Evolutionary conservation across 1,284 basidiomycete species (phyloP).

Genomic region (Ceratobasidium theobromae): DNA sequence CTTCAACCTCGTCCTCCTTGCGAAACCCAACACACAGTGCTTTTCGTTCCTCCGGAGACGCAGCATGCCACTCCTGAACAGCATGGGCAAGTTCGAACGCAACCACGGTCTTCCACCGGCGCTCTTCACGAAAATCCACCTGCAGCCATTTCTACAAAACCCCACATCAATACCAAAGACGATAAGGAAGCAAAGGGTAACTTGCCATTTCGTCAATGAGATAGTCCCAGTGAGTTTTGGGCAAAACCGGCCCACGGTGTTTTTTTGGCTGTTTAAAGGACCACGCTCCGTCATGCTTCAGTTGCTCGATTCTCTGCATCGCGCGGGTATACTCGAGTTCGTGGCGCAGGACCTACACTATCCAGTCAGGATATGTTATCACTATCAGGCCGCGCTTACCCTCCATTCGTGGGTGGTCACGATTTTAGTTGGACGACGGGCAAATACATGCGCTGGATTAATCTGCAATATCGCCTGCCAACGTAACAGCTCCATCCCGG

Average conservation of each 20-base stretch:
- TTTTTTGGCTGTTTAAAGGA: constrained; percentile 95
- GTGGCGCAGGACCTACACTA: constrained; percentile 64
- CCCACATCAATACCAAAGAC: not conserved
- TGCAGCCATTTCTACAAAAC: constrained; percentile 88
- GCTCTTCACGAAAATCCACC: constrained; percentile 91
- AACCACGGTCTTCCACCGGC: constrained; percentile 86
- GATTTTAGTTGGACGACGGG: constrained; percentile 70
- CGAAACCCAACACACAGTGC: constrained; percentile 54
- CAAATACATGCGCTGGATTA: constrained; percentile 70
- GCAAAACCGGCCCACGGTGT: constrained; percentile 76
- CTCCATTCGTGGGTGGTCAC: constrained; percentile 76
- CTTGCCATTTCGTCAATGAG: constrained; percentile 94
- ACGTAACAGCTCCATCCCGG: constrained; percentile 59
- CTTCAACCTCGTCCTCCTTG: constrained; percentile 31
- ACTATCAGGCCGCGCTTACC: constrained; percentile 49
- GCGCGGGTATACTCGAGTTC: constrained; percentile 78
- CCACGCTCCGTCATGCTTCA: constrained; percentile 85
- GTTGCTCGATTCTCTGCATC: constrained; percentile 80
- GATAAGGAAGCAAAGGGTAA: constrained; percentile 30
- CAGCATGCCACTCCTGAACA: constrained; percentile 85
- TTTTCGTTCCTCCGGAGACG: constrained; percentile 65
- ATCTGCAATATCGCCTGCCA: constrained; percentile 70
- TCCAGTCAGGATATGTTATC: not conserved
- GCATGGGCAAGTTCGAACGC: constrained; percentile 85
- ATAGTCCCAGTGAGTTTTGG: constrained; percentile 95